Evolutionary conservation across 2,329 filamentous ascomycete genomes (phyloP).

Genomic region (Fusarium piperis): DNA sequence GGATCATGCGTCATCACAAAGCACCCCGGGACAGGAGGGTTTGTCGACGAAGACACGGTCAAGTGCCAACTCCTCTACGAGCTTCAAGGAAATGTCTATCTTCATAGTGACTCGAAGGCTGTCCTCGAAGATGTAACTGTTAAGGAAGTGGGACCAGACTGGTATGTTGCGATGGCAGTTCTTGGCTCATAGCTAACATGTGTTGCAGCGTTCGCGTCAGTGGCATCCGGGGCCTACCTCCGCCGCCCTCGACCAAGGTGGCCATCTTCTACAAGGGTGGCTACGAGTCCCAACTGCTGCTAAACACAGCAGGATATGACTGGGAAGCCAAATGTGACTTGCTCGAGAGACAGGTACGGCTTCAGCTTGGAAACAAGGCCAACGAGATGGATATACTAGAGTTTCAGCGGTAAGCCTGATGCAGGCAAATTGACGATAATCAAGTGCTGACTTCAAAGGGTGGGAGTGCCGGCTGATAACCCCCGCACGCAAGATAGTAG

Average conservation of each 20-base stretch:
- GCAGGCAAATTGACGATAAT: not conserved
- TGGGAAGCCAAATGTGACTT: constrained; percentile 60
- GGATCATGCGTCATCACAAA: constrained; percentile 60
- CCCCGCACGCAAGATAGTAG: not conserved
- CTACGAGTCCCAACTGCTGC: constrained; percentile 55
- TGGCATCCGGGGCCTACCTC: constrained; percentile 53
- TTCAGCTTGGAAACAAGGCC: constrained; percentile 46
- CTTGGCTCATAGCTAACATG: not conserved
- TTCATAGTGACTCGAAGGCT: constrained; percentile 60
- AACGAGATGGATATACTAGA: constrained; percentile 29
- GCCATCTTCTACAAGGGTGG: constrained; percentile 61
- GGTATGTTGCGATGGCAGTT: constrained; percentile 13
- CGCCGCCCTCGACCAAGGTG: constrained; percentile 61
- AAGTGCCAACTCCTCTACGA: constrained; percentile 61
- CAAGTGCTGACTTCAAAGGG: not conserved
- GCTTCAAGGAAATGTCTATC: constrained; percentile 57
- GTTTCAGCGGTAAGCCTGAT: not conserved
- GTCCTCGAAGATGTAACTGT: constrained; percentile 49
- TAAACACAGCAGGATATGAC: constrained; percentile 59
- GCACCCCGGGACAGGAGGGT: constrained; percentile 53
- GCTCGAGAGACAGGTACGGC: constrained; percentile 57
- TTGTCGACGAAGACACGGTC: constrained; percentile 50
- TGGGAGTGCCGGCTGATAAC: not conserved
- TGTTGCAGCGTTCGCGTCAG: constrained; percentile 47
- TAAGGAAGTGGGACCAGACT: constrained; percentile 46